phyloP scores from a whole-genome alignment of 495 filamentous ascomycete genomes.

The Xylaria grammica region DNA sequence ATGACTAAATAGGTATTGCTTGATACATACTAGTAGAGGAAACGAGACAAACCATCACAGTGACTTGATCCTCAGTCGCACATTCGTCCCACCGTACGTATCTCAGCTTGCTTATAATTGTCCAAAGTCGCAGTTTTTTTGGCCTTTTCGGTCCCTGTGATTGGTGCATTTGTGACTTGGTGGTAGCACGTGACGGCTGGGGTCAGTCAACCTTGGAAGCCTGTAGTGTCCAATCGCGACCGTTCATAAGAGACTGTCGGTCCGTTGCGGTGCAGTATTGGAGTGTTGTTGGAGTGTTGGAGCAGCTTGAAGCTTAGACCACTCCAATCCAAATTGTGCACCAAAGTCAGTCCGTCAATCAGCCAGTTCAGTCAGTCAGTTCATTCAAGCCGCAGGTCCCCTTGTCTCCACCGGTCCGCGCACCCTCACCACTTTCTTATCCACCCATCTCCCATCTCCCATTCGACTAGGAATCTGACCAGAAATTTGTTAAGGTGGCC shows the following conservation, averaged over 20 bases:
- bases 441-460: not conserved
- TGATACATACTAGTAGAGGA: conserved; percentile 7
- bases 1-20: not conserved
- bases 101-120: not conserved
- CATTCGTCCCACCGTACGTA: not conserved
- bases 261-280: not conserved
- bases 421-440: not conserved
- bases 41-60: not conserved
- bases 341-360: too few relatives aligned
- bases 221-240: too few relatives aligned
- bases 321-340: not conserved
- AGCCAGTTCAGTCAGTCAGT: too few relatives aligned
- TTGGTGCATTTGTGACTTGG: conserved; percentile 5
- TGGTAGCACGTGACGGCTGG: conserved; percentile 5
- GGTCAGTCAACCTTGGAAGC: not conserved
- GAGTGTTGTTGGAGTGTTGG: not conserved
- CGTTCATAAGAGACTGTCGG: too few relatives aligned
- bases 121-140: not conserved
- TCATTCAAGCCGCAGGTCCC: too few relatives aligned
- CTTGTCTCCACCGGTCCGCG: too few relatives aligned
- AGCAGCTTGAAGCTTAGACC: not conserved
- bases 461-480: not conserved
- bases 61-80: conserved; percentile 7
- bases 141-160: not conserved
- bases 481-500: conserved; percentile 11